Evolutionary conservation across 345 rosid genomes (phyloP).

Genomic region (Stellera chamaejasme): DNA sequence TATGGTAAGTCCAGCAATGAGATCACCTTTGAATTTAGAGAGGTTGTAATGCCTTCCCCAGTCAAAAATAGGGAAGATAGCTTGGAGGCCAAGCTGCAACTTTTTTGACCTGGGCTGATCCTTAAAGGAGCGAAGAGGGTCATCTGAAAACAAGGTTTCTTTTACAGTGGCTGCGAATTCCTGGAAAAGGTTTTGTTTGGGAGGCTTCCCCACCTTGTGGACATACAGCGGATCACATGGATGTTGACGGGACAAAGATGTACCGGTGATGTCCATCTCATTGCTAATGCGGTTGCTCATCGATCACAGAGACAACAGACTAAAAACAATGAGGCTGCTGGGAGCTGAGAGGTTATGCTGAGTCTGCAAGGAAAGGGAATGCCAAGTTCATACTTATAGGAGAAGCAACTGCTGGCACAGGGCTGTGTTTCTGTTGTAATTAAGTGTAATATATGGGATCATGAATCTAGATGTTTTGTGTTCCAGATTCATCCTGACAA

Average conservation of each 20-base stretch:
- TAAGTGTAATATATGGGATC: too few relatives aligned
- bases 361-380: too few relatives aligned
- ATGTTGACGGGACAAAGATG: conserved; percentile 11
- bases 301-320: too few relatives aligned
- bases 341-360: too few relatives aligned
- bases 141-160: conserved; percentile 82
- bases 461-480: too few relatives aligned
- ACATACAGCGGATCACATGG: conserved; percentile 23
- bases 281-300: too few relatives aligned
- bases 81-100: conserved; percentile 53
- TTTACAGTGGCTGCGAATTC: conserved; percentile 51
- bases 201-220: conserved; percentile 73
- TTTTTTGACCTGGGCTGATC: conserved; percentile 54
- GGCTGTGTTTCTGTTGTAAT: too few relatives aligned
- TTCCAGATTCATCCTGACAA: too few relatives aligned
- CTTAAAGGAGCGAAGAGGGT: conserved; percentile 76
- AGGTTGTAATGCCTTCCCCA: conserved; percentile 62
- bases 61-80: conserved; percentile 66
- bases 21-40: conserved; percentile 51
- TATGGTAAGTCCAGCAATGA: conserved; percentile 81
- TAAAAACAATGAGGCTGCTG: too few relatives aligned
- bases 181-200: conserved; percentile 58
- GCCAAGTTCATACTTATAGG: too few relatives aligned
- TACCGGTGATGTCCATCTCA: conserved; percentile 5
- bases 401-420: too few relatives aligned